Percentiles rank a stretch among this genome's conserved stretches.
Evolutionary conservation across 306 rosid species (phyloP).

Genomic region (Herpetospermum pedunculosum): DNA sequence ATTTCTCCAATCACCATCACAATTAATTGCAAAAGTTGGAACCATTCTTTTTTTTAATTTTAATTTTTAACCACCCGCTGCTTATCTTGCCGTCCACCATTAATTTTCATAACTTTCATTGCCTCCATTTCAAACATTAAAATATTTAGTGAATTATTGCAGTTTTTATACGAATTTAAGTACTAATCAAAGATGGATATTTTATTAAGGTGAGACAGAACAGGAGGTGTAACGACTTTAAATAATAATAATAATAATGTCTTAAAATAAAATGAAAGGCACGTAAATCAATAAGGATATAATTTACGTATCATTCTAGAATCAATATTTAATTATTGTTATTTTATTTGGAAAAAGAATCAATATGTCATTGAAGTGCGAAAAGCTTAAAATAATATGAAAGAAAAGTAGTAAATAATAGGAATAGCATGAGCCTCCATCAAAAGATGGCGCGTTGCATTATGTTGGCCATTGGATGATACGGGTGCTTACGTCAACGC

Average conservation of each 20-base stretch:
- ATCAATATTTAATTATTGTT: too few species aligned
- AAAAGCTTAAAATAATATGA: not conserved
- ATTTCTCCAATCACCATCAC: too few species aligned
- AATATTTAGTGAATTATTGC: not conserved
- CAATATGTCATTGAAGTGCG: not conserved
- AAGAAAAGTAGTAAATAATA: not conserved
- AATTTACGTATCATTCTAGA: too few species aligned
- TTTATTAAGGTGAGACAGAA: not conserved
- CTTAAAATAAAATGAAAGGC: too few species aligned
- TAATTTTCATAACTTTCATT: too few species aligned
- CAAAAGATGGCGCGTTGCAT: not conserved
- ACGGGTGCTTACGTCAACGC: not conserved
- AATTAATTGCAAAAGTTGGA: not conserved
- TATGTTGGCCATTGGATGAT: not conserved
- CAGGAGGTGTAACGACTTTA: not conserved
- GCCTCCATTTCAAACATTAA: too few species aligned
- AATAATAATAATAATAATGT: not conserved
- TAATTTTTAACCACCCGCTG: not conserved
- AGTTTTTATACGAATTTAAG: not conserved
- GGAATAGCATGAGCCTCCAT: not conserved
- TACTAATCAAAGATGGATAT: not conserved
- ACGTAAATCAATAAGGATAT: too few species aligned
- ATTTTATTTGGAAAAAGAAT: not conserved
- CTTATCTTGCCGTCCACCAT: not conserved
- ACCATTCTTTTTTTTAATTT: not conserved